Base-by-base conservation (phyloP, 192 early-diverging fungal genomes). In the Podila minutissima region DNA sequence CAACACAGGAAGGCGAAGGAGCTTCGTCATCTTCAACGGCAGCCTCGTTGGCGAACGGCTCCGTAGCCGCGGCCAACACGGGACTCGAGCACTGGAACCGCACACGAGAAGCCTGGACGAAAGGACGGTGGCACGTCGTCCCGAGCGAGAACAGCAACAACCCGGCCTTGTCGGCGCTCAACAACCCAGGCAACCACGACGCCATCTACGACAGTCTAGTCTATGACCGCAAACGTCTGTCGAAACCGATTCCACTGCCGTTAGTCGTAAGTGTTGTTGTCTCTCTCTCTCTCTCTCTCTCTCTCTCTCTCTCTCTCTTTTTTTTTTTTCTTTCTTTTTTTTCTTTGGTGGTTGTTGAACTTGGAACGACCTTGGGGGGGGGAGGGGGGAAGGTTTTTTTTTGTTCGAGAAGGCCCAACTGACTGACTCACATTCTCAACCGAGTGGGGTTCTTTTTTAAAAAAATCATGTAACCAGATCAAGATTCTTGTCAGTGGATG, bases 401-500 rank as follows among this genome's bases (percentile, higher is more conserved):
- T n/a, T 29, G 29, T 29, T 29, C 29, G 29, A 29, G 29, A 1
- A 29, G 29, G 29, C 29, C 29, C n/a, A n/a, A 29, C 29, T 10
- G 9, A 8, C 15, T 46, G 41, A 46, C 41, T 46, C 41, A 46
- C 41, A 46, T 46, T 15, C 41, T 46, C 41, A 46, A 46, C 41
- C 41, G 41, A 11, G 41, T 46, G 41, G 2, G 33, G 2, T 37
- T 11, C 9, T 37, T 37, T 37, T 37, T 37, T 37, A 60, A 26
- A 33, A 61, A 41, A 29, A 37, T 26, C 22, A 61, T 48, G n/a
- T 50, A 72, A 48, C 2, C 59, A 89, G 88, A 82, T 89, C 38
- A 82, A 85, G 31, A 76, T 89, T 19, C 65, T 89, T 55, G 85
- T 89, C 5, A 82, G 82, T 51, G 88, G 88, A 19, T 89, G 88